Evolutionary conservation across 208 protist genomes (phyloP), one percentile per base, ranked within the genome.

Genomic region (Trypanosoma grayi): DNA sequence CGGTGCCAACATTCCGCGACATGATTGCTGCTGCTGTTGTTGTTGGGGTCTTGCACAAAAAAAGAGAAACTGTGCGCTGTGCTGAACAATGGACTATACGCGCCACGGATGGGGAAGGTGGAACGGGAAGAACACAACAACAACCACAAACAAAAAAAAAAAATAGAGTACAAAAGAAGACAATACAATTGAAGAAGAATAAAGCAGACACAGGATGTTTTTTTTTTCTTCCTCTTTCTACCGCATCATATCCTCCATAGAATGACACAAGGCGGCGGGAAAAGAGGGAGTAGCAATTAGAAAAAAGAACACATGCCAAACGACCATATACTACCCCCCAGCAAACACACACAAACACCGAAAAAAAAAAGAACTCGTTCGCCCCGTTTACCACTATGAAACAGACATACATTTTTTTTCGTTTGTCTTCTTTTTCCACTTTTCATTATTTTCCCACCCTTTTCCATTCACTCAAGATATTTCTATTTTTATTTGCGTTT

Each of bases 1-100:
- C 78, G 20, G 83, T 31, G 24, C 43, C 79, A 55, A 79, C 60
- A 5, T 88, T 86, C 46, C 85, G 85, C 28, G 83, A 80, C 87
- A 94, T 93, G 37, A 33, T 56, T 55, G 41, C n/a, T 41, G 30
- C 10, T 62, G 14, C 13, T 57, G 37, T 46, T 33, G n/a, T 62
- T 31, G 7, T 57, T 57, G n/a, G n/a, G 3, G 39, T 43, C 10
- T 4, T 43, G 14, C 39, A n/a, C 22, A 34, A 46, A n/a, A 8
- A 34, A 46, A 46, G 4, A 40, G 18, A 33, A 46, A 10, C 33
- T 46, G 39, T 14, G 20, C 39, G 20, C 39, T 43, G 39, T n/a
- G 10, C 11, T 62, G n/a, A 2, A 57, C 20, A 40, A 10, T 22
- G 2, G 11, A n/a, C 16, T 43, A 43, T 43, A 14, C 14, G 39